Conservation (phyloP, 768 basidiomycete species). For the Suillus hirtellus region DNA sequence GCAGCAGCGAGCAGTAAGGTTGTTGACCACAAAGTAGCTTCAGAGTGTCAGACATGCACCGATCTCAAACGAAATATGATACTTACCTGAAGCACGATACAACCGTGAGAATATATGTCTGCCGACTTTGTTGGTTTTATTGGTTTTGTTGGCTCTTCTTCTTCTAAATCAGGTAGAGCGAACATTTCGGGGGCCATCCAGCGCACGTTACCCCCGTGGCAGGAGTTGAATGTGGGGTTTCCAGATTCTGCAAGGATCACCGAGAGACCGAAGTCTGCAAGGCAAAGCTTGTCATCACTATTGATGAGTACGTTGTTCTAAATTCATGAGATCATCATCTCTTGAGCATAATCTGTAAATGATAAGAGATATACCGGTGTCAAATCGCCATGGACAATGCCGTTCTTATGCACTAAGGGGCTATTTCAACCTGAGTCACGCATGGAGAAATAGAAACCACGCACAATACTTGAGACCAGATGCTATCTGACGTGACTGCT, state of each 20-base stretch:
- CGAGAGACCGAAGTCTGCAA: conserved; percentile 37
- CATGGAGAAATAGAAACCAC: not conserved
- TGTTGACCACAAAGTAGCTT: conserved; percentile 1
- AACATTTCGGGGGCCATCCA: conserved; percentile 43
- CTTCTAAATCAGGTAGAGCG: not conserved
- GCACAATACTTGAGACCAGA: conserved; percentile 25
- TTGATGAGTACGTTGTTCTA: conserved; percentile 27
- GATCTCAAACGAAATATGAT: conserved; percentile 9
- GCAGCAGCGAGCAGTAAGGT: not conserved
- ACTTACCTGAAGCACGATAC: conserved; percentile 27
- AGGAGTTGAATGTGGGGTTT: conserved; percentile 21
- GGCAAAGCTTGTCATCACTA: conserved; percentile 15
- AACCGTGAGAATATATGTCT: conserved; percentile 43
- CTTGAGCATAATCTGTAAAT: not conserved
- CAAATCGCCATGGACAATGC: conserved; percentile 41
- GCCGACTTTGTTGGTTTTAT: conserved; percentile 21
- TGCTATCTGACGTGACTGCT: conserved; percentile 27
- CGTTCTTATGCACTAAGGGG: conserved; percentile 21
- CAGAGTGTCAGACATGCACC: no score
- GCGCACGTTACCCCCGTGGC: conserved; percentile 32
- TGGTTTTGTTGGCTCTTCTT: no score
- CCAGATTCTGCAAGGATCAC: conserved; percentile 14
- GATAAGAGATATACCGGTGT: conserved; percentile 31
- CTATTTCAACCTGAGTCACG: not conserved
- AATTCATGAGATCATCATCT: not conserved